Conservation (phyloP, 768 basidiomycete species). For the Podaxis pistillaris region DNA sequence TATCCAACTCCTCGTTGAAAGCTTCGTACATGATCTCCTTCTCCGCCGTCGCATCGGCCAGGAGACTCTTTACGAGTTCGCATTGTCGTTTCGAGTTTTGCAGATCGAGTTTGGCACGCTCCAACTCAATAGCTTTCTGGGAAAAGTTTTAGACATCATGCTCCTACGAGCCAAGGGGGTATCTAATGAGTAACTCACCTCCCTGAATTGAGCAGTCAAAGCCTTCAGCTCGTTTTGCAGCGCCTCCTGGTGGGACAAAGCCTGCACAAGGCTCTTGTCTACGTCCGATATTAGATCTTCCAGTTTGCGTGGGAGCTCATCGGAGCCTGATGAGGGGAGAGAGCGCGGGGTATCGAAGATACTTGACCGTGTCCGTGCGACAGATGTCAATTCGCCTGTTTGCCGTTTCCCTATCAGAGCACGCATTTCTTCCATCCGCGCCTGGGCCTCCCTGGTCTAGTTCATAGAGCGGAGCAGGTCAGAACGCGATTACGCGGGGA, state of each 20-base stretch:
- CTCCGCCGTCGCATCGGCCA: slow-evolving; percentile 77
- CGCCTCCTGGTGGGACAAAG: slow-evolving; percentile 52
- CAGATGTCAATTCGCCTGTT: slow-evolving; percentile 44
- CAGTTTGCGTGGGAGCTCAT: slow-evolving; percentile 42
- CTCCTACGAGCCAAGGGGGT: not conserved
- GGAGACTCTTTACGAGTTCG: slow-evolving; percentile 74
- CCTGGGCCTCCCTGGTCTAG: slow-evolving; percentile 75
- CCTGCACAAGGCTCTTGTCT: slow-evolving; percentile 53
- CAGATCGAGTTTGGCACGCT: slow-evolving; percentile 61
- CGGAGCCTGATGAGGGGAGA: slow-evolving; percentile 23
- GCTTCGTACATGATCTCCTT: slow-evolving; percentile 95
- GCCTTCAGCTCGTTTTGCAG: slow-evolving; percentile 50
- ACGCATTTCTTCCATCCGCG: slow-evolving; percentile 82
- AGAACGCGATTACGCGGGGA: not conserved
- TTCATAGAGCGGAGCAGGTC: not conserved
- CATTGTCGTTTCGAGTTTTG: slow-evolving; percentile 70
- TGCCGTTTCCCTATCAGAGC: slow-evolving; percentile 64
- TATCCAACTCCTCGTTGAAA: slow-evolving; percentile 92
- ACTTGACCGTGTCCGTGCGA: slow-evolving; percentile 42
- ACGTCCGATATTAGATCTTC: slow-evolving; percentile 55
- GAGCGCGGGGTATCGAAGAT: slow-evolving; percentile 31
- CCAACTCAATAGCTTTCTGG: slow-evolving; percentile 64
- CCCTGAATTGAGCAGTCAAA: slow-evolving; percentile 50
- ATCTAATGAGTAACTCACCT: slow-evolving; percentile 39
- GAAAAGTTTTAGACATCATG: not conserved